These are phyloP conservation scores for Asparagopsis taxiformis DNA, from an alignment of 31 red algal species.

Conservation along the genomic window DNA sequence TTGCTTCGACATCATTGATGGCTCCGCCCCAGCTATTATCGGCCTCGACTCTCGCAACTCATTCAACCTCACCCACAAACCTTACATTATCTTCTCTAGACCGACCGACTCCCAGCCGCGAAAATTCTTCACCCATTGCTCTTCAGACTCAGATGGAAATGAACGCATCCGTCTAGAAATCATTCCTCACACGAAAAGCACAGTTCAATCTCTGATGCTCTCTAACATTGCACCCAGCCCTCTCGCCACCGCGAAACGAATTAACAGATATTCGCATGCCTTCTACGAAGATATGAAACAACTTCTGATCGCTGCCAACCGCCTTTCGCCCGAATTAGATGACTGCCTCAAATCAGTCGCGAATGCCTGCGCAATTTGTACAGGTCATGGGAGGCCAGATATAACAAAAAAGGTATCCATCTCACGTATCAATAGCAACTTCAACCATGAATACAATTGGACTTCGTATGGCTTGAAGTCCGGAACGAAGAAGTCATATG, in stretches of 20 bases:
- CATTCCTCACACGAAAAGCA: not conserved
- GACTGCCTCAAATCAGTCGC: not conserved
- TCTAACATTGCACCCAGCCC: not conserved
- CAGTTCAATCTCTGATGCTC: not conserved
- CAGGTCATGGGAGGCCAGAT: not conserved
- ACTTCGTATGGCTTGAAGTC: not conserved
- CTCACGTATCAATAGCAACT: not conserved
- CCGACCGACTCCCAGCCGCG: constrained; percentile 7
- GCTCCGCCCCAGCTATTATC: constrained; percentile 25
- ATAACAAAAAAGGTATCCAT: not conserved
- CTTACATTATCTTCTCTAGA: not conserved
- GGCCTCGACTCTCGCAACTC: constrained; percentile 26
- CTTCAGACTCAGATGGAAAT: not conserved
- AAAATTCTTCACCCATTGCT: not conserved
- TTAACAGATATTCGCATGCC: not conserved
- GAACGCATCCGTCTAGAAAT: not conserved
- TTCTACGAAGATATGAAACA: not conserved
- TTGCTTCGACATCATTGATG: constrained; percentile 28
- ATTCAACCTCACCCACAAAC: constrained; percentile 1
- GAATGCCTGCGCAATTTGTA: not conserved
- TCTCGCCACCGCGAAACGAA: not conserved
- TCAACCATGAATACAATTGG: constrained; percentile 14
- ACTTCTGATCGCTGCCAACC: not conserved
- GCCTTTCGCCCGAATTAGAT: not conserved
- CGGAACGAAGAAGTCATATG: too few species aligned